Base-by-base conservation (phyloP, 768 basidiomycete genomes). In the Leccinum uliginosum region DNA sequence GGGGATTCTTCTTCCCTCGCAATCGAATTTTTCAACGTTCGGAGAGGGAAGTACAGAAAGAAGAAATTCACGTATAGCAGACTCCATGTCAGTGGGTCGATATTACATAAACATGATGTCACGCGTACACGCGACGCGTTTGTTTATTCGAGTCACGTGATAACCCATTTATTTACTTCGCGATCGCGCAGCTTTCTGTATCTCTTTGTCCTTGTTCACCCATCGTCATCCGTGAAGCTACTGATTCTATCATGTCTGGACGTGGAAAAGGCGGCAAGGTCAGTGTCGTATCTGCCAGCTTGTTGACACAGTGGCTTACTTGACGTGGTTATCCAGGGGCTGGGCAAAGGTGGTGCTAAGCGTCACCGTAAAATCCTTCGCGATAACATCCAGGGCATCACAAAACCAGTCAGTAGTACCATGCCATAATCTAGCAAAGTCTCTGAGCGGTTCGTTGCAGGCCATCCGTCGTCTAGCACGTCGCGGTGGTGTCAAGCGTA, bases 401-500 rank as follows among this genome's bases (percentile, higher is more conserved):
- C 59, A 24, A 69, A 62, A 21, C 56, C 65, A 12, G 65, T 64
- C 21, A 24, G 59, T 58, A 1, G 2, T 4, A 17, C 2, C n/a
- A 19, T 53, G 3, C 24, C 23, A 24, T 15, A 11, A 9, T 44
- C 2, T 8, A 10, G 15, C 7, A 17, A 43, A 6, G 29, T 46
- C 21, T 44, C 38, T 59, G 19, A 51, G 23, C 7, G 26, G 40
- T 43, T 26, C 46, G 11, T 51, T 30, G 27, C 29, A 65, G 59
- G 66, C 67, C 12, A 81, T 91, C 69, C 86, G 86, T 75, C 87
- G 89, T 77, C 83, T 92, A 57, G 89, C 89, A 48, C 87, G 89
- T 67, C 85, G 89, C 79, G 89, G 90, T 65, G 90, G 90, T 84
- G 91, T 93, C 62, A 93, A 93, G 80, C 86, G 86, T 85, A 87